Evolutionary conservation across 2,329 filamentous ascomycete species (phyloP), one percentile per base, ranked within the genome.

Genomic region (Knufia fluminis): DNA sequence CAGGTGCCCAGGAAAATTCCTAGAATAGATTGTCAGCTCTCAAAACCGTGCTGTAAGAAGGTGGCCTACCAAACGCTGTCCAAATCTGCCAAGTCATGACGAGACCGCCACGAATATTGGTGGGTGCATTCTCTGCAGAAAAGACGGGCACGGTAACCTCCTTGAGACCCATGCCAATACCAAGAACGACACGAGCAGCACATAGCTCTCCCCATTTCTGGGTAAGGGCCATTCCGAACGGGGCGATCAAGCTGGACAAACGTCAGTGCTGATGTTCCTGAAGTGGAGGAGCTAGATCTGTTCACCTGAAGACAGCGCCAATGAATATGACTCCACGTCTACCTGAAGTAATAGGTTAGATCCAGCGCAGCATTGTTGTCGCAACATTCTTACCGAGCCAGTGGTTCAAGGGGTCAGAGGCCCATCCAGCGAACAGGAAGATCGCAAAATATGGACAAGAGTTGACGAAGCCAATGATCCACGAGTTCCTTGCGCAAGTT

Each of bases 121-220:
- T 79, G 0, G 84, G 85, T 0, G 81, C 77, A 50, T 79, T 85
- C 64, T 90, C 85, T 1, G 85, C 85, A 0, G 83, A 81, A 58
- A 86, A 90, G 24, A 90, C 80, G 0, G 86, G 85, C 1, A 87
- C 83, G 0, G 83, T 86, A 0, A 82, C 79, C 17, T 80, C 80
- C 62, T 89, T 89, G n/a, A 82, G 75, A 23, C 85, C 85, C 70
- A 89, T 87, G 1, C 83, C 85, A 40, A 92, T 78, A 7, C 87
- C 87, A 52, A 91, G 75, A 9, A 85, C 72, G 53, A 91, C 77
- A 36, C 86, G 80, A 45, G 80, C 82, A 36, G 78, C 73, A 51
- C 91, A 75, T 56, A 89, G 77, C 59, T 86, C 78, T 61, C 72
- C 74, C 85, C 85, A 91, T 0, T 75, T 81, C 53, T 84, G 78